Evolutionary conservation across 331 rosid genomes (phyloP).

Genomic region (Phaseolus coccineus): DNA sequence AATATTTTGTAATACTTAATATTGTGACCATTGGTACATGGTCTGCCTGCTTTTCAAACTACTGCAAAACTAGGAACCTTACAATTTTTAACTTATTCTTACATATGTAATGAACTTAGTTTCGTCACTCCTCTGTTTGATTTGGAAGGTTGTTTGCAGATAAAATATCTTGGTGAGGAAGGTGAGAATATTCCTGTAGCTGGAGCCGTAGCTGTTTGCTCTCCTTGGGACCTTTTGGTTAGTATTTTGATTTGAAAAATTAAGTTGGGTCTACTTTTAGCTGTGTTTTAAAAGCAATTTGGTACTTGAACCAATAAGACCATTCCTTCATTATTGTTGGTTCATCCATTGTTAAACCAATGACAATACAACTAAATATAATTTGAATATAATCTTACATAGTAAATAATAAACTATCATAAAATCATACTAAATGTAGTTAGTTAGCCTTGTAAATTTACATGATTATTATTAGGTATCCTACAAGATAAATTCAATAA

Average conservation of each 20-base stretch:
- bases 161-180: conserved; percentile 94
- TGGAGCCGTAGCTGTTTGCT: conserved; percentile 91
- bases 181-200: conserved; percentile 79
- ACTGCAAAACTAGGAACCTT: background rate
- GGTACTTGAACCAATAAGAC: background rate
- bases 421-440: background rate
- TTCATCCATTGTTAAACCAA: background rate
- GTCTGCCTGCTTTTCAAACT: conserved; percentile 29
- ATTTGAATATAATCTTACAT: background rate
- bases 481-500: background rate
- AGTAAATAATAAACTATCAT: background rate
- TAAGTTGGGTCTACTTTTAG: background rate
- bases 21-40: conserved; percentile 29
- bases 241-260: conserved; percentile 52
- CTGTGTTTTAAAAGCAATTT: background rate
- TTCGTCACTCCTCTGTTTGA: conserved; percentile 30
- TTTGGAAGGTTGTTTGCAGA: conserved; percentile 60
- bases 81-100: conserved; percentile 13
- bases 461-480: background rate
- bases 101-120: conserved; percentile 18
- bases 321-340: background rate
- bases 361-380: background rate
- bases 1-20: conserved; percentile 7
- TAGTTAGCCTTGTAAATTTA: background rate
- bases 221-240: conserved; percentile 99